Evolutionary conservation across 495 filamentous ascomycete genomes (phyloP).

Genomic region (Penicillium flavigenum): DNA sequence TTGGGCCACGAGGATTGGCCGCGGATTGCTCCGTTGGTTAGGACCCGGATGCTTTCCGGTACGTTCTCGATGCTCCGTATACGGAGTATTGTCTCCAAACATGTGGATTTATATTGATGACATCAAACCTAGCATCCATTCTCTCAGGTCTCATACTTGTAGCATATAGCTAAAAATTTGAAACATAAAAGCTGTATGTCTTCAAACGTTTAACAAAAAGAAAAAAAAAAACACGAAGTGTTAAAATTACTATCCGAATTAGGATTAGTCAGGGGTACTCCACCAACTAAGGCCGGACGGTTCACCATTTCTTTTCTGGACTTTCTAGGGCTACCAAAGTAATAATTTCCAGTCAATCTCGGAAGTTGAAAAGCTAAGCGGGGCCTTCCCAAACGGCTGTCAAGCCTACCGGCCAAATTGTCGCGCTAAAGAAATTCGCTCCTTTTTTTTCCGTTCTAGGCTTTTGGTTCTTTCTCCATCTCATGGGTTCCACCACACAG

Average conservation of each 20-base stretch:
- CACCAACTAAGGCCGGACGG: background rate
- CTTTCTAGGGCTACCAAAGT: background rate
- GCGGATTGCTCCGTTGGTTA: background rate
- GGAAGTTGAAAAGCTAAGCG: slow-evolving; percentile 18
- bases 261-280: slow-evolving; percentile 13
- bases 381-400: slow-evolving; percentile 27
- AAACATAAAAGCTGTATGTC: background rate
- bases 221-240: background rate
- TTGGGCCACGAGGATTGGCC: slow-evolving; percentile 1
- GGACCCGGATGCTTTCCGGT: background rate
- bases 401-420: slow-evolving; percentile 20
- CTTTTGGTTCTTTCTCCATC: background rate
- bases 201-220: background rate
- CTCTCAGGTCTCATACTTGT: background rate
- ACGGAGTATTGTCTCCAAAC: background rate
- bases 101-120: background rate
- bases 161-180: background rate
- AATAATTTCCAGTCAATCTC: slow-evolving; percentile 2
- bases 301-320: background rate
- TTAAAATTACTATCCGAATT: slow-evolving; percentile 4
- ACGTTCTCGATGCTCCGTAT: background rate
- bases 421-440: slow-evolving; percentile 19
- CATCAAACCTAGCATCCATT: background rate
- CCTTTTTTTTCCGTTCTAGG: slow-evolving; percentile 11
- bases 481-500: slow-evolving; percentile 5